Evolutionary conservation across 2,329 filamentous ascomycete genomes (phyloP), one percentile per base, ranked within the genome.

Genomic region (Aspergillus novofumigatus): DNA sequence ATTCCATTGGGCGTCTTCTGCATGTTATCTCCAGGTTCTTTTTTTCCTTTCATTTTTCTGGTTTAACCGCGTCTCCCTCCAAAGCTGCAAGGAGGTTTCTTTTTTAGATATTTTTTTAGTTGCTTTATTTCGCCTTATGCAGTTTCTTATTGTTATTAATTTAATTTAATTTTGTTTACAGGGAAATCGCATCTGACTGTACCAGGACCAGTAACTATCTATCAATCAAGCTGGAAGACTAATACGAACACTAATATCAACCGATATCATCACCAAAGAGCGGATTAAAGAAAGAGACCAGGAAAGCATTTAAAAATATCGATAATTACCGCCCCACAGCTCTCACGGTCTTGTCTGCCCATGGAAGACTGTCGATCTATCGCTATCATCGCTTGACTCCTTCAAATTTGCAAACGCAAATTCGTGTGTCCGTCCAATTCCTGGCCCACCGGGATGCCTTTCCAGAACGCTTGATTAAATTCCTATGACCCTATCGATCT

Each of bases 381-480:
- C 48, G 21, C 35, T 51, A 20, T 35, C 28, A 51, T 52, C 42
- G 49, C 47, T 51, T 51, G 32, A 38, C 49, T 51, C 26, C 17
- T 29, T 53, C 48, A 51, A 20, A 54, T 52, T 59, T 53, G 53
- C 51, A 59, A 56, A 54, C 51, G 25, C 54, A 44, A 57, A 54
- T 52, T 51, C 50, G 42, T 55, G 5, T 17, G 32, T 38, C 52
- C 50, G 38, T 51, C 38, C 29, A 47, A 45, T 53, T 54, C 42
- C 50, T 23, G 35, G 26, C 50, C 59, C 56, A 57, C 60, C 47
- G 47, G 48, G 45, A 53, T 54, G 53, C 53, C 57, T 58, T 61
- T 59, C 55, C 54, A 58, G 55, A 59, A 57, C 21, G 23, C 25
- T 42, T 52, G 10, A 51, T 11, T 20, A 5, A 32, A 21, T 38